Percentiles rank a stretch among this genome's conserved stretches.
Conservation (phyloP, 352 stramenopile species). For the Phytophthora fragariaefolia region DNA sequence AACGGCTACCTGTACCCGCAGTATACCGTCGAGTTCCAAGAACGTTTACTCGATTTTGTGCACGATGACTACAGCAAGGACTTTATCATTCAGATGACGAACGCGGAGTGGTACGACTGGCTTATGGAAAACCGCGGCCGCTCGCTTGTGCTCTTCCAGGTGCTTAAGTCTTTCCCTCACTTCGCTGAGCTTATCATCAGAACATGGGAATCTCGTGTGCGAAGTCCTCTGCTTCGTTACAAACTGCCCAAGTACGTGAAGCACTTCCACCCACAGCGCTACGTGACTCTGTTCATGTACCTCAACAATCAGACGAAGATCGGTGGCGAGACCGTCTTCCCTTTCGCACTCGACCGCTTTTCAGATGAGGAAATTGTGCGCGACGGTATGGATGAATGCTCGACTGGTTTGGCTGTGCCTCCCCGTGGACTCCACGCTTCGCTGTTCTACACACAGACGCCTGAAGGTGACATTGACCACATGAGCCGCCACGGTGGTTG, state of each 20-base stretch:
- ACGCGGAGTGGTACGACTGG: conserved; percentile 75
- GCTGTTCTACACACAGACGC: conserved; percentile 84
- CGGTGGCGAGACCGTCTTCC: conserved; percentile 97
- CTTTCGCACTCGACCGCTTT: conserved; percentile 74
- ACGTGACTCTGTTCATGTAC: conserved; percentile 97
- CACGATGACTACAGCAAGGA: conserved; percentile 65
- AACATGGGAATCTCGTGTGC: conserved; percentile 64
- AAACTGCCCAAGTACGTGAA: conserved; percentile 69
- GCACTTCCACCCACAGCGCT: conserved; percentile 92
- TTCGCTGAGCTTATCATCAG: conserved; percentile 69
- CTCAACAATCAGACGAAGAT: conserved; percentile 94
- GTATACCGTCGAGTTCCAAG: conserved; percentile 75
- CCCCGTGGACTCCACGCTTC: conserved; percentile 73
- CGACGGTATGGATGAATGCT: conserved; percentile 81
- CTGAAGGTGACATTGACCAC: conserved; percentile 71
- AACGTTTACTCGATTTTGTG: conserved; percentile 57
- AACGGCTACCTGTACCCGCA: conserved; percentile 67
- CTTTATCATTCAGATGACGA: conserved; percentile 60
- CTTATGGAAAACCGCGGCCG: conserved; percentile 60
- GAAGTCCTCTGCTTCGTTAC: conserved; percentile 46
- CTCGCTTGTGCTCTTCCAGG: conserved; percentile 69
- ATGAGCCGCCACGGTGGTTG: conserved; percentile 85
- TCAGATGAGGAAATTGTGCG: conserved; percentile 74
- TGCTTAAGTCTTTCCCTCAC: conserved; percentile 60
- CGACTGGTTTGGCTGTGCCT: conserved; percentile 70